Base-by-base conservation (phyloP, 208 protist species). In the Naegleria lovaniensis region DNA sequence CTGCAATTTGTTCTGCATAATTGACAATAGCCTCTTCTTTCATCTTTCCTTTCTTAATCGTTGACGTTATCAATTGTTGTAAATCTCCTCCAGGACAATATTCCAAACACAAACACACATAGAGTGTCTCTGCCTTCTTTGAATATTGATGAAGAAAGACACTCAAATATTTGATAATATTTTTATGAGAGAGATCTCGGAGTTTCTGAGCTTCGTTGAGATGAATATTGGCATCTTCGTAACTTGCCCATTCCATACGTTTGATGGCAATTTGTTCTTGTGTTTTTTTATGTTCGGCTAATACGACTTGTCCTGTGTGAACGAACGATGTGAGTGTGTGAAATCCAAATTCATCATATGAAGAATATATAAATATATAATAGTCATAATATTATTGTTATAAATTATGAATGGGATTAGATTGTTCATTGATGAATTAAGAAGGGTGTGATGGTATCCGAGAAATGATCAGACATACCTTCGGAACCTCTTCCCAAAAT, bases 101-200 rank as follows among this genome's bases (percentile, higher is more conserved):
- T 79, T 79, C 67, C 13, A 79, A 36, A 36, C 51, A 19, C 29
- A 89, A 67, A 89, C 85, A 89, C 38, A 89, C 51, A 89, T 39
- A 67, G 5, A 41, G 5, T 39, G 41, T 89, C 15, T 89, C 48
- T n/a, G 85, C 15, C 75, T 91, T 91, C 90, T 48, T 67, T n/a
- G 48, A 22, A 67, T 89, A 89, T 67, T 67, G 9, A 89, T 89
- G 85, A 16, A 89, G 15, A 89, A 89, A 89, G n/a, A 67, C 85
- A 40, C 48, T 67, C n/a, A 55, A 55, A 67, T 89, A 89, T 40
- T 52, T 22, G 0, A 89, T 40, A 1, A 89, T 38, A 89, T 89
- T 89, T 55, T 38, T 52, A 41, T 89, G 48, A 67, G 15, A 9
- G 29, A 67, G 7, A 5, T 67, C 11, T 67, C 13, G 36, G 19